A percentile compares a stretch with the other conserved stretches of the same genome.
phyloP scores from a whole-genome alignment of 352 stramenopile species.

The Pythium pectinolyticum region DNA sequence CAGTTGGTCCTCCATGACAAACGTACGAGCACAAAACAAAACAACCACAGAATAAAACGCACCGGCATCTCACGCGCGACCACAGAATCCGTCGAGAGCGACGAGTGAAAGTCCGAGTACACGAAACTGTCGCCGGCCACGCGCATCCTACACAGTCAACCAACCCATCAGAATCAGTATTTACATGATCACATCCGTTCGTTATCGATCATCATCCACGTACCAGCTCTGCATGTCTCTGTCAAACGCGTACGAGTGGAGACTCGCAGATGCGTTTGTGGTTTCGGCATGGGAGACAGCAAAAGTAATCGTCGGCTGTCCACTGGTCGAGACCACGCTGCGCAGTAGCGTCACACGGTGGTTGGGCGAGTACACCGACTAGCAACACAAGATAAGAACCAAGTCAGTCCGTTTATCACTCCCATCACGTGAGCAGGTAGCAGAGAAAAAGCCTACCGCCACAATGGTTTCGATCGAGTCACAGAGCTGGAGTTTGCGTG shows the following conservation, averaged over 20 bases:
- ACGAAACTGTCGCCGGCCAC: slow-evolving; percentile 84
- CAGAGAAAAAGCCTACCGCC: slow-evolving; percentile 31
- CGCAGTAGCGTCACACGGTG: slow-evolving; percentile 68
- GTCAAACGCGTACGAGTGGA: slow-evolving; percentile 85
- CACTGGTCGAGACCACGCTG: slow-evolving; percentile 65
- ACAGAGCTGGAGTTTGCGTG: slow-evolving; percentile 48
- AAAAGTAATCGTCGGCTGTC: slow-evolving; percentile 84
- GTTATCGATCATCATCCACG: neutral
- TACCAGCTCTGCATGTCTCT: slow-evolving; percentile 72
- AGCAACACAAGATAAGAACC: neutral
- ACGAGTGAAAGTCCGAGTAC: slow-evolving; percentile 82
- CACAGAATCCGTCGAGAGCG: slow-evolving; percentile 72
- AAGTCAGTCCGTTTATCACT: neutral
- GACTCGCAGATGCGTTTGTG: slow-evolving; percentile 47
- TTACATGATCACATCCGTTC: too few species aligned
- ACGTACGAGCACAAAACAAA: too few species aligned
- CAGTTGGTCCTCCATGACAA: too few species aligned
- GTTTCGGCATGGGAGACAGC: slow-evolving; percentile 55
- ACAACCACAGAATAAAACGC: slow-evolving; percentile 15
- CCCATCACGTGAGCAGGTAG: neutral
- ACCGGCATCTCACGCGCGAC: slow-evolving; percentile 65
- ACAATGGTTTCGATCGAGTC: slow-evolving; percentile 70
- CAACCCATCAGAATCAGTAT: too few species aligned
- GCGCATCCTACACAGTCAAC: slow-evolving; percentile 76
- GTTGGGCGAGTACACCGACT: slow-evolving; percentile 25